Base-by-base conservation (phyloP, 148 eudicot genomes). In the Rhododendron molle region DNA sequence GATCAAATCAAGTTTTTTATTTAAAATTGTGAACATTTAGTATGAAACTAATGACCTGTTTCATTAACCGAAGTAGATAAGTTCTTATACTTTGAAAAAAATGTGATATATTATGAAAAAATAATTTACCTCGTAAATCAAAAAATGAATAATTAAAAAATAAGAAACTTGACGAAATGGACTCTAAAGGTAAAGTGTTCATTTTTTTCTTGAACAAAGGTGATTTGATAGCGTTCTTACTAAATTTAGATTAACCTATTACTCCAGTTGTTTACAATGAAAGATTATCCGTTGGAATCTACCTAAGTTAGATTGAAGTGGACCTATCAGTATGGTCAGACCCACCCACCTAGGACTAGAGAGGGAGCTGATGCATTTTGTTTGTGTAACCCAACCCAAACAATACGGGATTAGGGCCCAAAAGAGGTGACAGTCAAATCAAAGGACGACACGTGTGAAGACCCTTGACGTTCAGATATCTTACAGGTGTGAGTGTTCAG, bases 401-500 rank as follows among this genome's bases (percentile, higher is more conserved):
- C 40, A 80, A 30, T 1, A 15, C 46, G 13, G 0, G 58, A 18
- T 1, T 23, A 9, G 8, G 47, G 36, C 83, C 28, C 83, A 34
- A 32, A 9, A 14, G 46, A 23, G 32, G 73, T 81, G 65, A 23
- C 14, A 38, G 46, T 16, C 84, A 12, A 81, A 40, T 81, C 11
- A 28, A 13, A 4, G 32, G 1, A 5, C 28, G 84, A 20, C 84
- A 50, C 74, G 84, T 81, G 73, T 40, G 10, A 6, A 23, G 52
- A 60, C 44, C 44, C 43, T 81, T 62, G 74, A 23, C 50, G 28
- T 34, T 44, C 46, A 81, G 71, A 58, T 21, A 23, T 81, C 12
- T 54, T 58, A 36, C 44, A 46, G 74, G 84, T 81, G 46, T 28
- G 74, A 38, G 84, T 5, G 32, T 21, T 81, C 74, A 62, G 84